These are phyloP conservation scores for Lumnitzera littorea DNA, from an alignment of 345 rosid species.

Conservation along the genomic window DNA sequence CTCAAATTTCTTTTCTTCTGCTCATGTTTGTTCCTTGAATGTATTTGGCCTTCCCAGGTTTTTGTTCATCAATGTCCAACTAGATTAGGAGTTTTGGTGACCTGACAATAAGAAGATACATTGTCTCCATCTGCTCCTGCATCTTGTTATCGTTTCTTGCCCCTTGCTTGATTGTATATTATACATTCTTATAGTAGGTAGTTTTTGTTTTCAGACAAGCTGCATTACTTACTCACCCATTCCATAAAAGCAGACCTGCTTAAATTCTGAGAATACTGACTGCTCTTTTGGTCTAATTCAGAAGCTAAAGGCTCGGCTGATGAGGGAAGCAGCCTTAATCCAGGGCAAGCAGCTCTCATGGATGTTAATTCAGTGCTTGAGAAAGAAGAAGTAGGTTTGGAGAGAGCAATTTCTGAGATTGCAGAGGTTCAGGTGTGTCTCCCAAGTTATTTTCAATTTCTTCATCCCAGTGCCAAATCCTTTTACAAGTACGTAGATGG, in stretches of 20 bases:
- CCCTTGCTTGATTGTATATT: neutral
- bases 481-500: too few species aligned
- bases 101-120: too few species aligned
- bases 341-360: slow-evolving; percentile 24
- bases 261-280: neutral
- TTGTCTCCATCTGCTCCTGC: too few species aligned
- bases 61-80: too few species aligned
- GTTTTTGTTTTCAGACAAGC: too few species aligned
- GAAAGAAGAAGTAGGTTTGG: slow-evolving; percentile 63
- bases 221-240: too few species aligned
- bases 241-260: neutral
- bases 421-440: slow-evolving; percentile 57
- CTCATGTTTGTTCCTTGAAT: too few species aligned
- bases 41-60: too few species aligned
- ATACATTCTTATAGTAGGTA: neutral
- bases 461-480: neutral
- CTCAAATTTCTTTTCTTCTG: too few species aligned
- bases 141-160: too few species aligned
- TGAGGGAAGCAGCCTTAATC: slow-evolving; percentile 28
- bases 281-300: slow-evolving; percentile 17
- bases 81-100: too few species aligned
- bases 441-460: neutral
- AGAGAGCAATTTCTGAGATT: slow-evolving; percentile 46
- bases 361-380: slow-evolving; percentile 45
- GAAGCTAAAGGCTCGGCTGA: slow-evolving; percentile 29